A percentile compares a stretch with the other conserved stretches of the same genome.
Evolutionary conservation across 148 eudicot species (phyloP).

Genomic region (Rhododendron griersonianum): DNA sequence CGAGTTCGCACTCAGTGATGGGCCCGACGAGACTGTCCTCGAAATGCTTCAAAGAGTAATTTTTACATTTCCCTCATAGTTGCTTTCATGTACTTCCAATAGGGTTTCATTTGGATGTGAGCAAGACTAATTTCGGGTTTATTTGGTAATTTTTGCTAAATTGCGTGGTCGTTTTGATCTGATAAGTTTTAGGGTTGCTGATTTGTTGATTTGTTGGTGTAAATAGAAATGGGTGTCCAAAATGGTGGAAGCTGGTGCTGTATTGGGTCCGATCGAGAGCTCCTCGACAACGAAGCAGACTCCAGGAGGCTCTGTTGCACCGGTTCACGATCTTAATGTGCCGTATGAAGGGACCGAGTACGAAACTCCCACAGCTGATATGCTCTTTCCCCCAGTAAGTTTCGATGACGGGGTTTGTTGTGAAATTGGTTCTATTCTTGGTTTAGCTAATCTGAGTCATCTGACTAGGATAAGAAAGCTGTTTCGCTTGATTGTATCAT

Average conservation of each 20-base stretch:
- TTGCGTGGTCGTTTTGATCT: background rate
- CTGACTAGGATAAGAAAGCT: background rate
- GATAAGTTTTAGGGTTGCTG: slow-evolving; percentile 24
- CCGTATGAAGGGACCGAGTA: slow-evolving; percentile 93
- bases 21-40: slow-evolving; percentile 74
- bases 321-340: slow-evolving; percentile 93
- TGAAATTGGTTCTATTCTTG: background rate
- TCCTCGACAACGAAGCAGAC: slow-evolving; percentile 35
- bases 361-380: slow-evolving; percentile 93
- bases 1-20: slow-evolving; percentile 62
- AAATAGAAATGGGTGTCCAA: slow-evolving; percentile 79
- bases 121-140: background rate
- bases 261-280: slow-evolving; percentile 66
- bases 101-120: background rate
- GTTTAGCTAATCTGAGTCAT: background rate
- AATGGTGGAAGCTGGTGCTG: slow-evolving; percentile 83
- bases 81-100: background rate
- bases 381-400: slow-evolving; percentile 91
- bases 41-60: slow-evolving; percentile 74
- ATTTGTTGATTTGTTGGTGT: slow-evolving; percentile 13
- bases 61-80: background rate
- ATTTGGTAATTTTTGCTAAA: background rate
- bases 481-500: background rate
- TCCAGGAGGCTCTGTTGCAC: slow-evolving; percentile 45
- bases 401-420: background rate